Evolutionary conservation across 2,329 filamentous ascomycete species (phyloP).

Genomic region (Clarireedia hainanense): DNA sequence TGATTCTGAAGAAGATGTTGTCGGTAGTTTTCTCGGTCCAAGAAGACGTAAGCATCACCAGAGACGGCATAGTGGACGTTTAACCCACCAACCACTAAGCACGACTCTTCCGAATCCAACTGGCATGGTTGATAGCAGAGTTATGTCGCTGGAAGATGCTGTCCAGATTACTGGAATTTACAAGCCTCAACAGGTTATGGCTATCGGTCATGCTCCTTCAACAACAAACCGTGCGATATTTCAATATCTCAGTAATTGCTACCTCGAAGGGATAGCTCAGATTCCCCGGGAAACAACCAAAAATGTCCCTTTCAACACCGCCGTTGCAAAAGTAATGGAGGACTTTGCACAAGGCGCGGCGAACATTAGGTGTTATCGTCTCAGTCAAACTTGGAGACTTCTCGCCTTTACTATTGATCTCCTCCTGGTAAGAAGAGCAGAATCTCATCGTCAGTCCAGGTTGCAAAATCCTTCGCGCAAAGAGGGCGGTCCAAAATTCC

Average conservation of each 20-base stretch:
- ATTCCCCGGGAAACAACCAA: background rate
- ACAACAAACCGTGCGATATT: slow-evolving; percentile 44
- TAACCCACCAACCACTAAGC: slow-evolving; percentile 38
- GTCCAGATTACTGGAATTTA: slow-evolving; percentile 50
- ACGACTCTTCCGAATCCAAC: slow-evolving; percentile 42
- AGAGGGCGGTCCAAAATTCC: slow-evolving; percentile 22
- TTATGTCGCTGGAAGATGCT: slow-evolving; percentile 48
- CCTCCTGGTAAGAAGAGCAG: slow-evolving; percentile 45
- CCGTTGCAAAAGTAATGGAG: slow-evolving; percentile 45
- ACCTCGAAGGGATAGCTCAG: slow-evolving; percentile 43
- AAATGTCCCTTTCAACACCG: slow-evolving; percentile 19
- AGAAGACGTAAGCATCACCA: slow-evolving; percentile 34
- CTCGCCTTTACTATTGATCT: slow-evolving; percentile 48
- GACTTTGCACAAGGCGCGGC: slow-evolving; percentile 52
- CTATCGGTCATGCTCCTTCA: slow-evolving; percentile 49
- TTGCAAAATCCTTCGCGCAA: slow-evolving; percentile 19
- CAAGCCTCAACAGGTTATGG: slow-evolving; percentile 55
- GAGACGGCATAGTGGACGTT: slow-evolving; percentile 38
- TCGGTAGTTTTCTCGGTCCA: slow-evolving; percentile 51
- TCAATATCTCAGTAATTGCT: slow-evolving; percentile 47
- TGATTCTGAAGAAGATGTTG: slow-evolving; percentile 57
- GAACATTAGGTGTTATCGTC: slow-evolving; percentile 45
- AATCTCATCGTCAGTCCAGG: slow-evolving; percentile 48
- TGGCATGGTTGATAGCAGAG: slow-evolving; percentile 33
- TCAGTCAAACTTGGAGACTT: slow-evolving; percentile 58